Conservation (phyloP, 2,329 filamentous ascomycete species). For the Calonectria pauciramosa region DNA sequence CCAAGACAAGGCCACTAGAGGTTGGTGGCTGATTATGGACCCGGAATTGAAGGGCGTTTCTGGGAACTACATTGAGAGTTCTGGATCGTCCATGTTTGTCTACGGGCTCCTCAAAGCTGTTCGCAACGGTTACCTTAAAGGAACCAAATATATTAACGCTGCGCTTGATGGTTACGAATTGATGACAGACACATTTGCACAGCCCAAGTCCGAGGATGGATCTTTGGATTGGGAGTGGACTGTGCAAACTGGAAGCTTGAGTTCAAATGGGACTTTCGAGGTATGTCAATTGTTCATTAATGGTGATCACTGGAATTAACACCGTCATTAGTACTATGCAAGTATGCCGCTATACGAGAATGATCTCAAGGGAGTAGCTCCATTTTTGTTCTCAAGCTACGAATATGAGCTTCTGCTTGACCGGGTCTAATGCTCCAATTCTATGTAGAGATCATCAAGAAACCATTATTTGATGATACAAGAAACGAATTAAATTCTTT, state of each 20-base stretch:
- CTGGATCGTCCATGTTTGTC: neutral
- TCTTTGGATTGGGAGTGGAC: neutral
- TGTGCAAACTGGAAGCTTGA: neutral
- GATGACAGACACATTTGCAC: neutral
- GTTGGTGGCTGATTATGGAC: constrained; percentile 4
- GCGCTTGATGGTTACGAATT: neutral
- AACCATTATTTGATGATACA: neutral
- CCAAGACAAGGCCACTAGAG: neutral
- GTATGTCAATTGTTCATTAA: neutral
- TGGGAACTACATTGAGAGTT: neutral
- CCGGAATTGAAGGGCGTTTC: neutral
- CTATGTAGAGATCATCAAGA: too few relatives aligned
- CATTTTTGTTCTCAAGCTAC: neutral
- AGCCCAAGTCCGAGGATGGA: neutral
- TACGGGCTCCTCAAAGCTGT: neutral
- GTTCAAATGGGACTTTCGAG: neutral
- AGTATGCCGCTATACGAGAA: neutral
- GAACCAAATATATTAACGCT: neutral
- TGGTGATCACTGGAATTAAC: neutral
- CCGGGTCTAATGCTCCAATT: neutral
- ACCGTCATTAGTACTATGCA: neutral
- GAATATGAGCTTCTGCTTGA: neutral
- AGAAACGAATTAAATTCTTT: neutral
- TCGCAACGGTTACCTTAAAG: neutral
- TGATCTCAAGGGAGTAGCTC: neutral